Conservation (phyloP, 139 green algal species). For the Picochlorum sp. region DNA sequence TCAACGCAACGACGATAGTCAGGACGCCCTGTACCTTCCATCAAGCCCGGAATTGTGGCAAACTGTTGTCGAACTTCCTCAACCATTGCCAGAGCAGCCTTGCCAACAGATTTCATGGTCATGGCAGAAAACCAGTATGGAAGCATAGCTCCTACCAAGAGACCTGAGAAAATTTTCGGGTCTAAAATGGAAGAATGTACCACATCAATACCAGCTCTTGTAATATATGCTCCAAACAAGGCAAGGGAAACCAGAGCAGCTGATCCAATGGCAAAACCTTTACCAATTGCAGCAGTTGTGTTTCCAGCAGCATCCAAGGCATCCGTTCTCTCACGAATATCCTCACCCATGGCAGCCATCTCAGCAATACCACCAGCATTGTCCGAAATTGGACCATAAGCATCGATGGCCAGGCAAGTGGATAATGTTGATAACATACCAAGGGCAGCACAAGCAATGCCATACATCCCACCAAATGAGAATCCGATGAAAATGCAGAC, state of each 20-base stretch:
- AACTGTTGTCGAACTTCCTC: conserved; percentile 88
- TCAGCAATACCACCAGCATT: conserved; percentile 95
- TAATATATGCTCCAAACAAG: conserved; percentile 93
- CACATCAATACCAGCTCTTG: conserved; percentile 67
- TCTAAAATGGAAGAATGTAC: conserved; percentile 83
- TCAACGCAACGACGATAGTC: conserved; percentile 84
- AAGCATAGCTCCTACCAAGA: conserved; percentile 93
- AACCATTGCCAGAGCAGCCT: conserved; percentile 78
- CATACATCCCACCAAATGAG: conserved; percentile 78
- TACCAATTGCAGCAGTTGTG: conserved; percentile 96
- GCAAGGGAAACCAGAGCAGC: conserved; percentile 94
- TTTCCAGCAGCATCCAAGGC: conserved; percentile 94
- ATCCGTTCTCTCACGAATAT: conserved; percentile 94
- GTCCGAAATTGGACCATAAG: conserved; percentile 93
- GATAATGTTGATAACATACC: conserved; percentile 92
- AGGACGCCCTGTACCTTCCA: conserved; percentile 84
- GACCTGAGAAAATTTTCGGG: conserved; percentile 76
- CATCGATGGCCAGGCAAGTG: conserved; percentile 91
- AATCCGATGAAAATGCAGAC: conserved; percentile 79
- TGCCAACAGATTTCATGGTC: conserved; percentile 97
- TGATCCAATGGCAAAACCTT: conserved; percentile 97
- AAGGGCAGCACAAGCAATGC: conserved; percentile 89
- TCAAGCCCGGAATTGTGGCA: conserved; percentile 82
- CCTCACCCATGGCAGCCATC: conserved; percentile 95
- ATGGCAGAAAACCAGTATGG: conserved; percentile 97